Base-by-base conservation (phyloP, 345 rosid genomes). In the Ceriops zippeliana region DNA sequence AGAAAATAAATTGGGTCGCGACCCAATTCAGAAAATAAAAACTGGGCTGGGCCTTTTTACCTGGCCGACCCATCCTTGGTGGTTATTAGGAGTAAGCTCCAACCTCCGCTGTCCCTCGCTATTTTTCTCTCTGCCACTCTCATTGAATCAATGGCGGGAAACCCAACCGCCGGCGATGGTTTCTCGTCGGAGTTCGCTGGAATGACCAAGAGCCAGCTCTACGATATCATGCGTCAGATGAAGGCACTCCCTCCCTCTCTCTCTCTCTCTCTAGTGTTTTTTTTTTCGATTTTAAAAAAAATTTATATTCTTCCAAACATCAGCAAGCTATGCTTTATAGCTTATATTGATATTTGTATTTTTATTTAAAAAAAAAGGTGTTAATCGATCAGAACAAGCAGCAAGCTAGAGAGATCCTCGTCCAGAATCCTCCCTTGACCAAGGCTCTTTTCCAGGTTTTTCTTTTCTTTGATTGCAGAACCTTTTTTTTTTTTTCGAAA, bases 151-250 rank as follows among this genome's bases (percentile, higher is more conserved):
- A 93, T 93, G 99, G 88, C 95, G 81, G 88, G 85, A 77, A 87
- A 87, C 83, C 79, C 86, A 62, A 47, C 80, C 35, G 32, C 81
- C 82, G 96, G 93, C 58, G 97, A 90, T 2, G 89, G 86, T 4
- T 72, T 87, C 46, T 76, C 96, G 66, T 81, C 82, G 72, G 87
- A 80, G 80, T 78, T 91, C 24, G 89, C 98, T 71, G 96, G 96
- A 10, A 88, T 91, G 96, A 89, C 98, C 1, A 95, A 91, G 86
- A 91, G 80, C 78, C 93, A 91, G 78, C 99, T 90, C 58, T 88
- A 95, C 69, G 98, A 90, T 15, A 95, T 95, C 34, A 87, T 91
- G 99, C 86, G 85, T 47, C 93, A 89, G 70, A 95, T 95, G 98
- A 93, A 89, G 96, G 93, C 64, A 60, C 49, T 8, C 47, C 35